A percentile compares a stretch with the other conserved stretches of the same genome.
Evolutionary conservation across 2,329 filamentous ascomycete genomes (phyloP).

Genomic region (Verticillium tricorpus): DNA sequence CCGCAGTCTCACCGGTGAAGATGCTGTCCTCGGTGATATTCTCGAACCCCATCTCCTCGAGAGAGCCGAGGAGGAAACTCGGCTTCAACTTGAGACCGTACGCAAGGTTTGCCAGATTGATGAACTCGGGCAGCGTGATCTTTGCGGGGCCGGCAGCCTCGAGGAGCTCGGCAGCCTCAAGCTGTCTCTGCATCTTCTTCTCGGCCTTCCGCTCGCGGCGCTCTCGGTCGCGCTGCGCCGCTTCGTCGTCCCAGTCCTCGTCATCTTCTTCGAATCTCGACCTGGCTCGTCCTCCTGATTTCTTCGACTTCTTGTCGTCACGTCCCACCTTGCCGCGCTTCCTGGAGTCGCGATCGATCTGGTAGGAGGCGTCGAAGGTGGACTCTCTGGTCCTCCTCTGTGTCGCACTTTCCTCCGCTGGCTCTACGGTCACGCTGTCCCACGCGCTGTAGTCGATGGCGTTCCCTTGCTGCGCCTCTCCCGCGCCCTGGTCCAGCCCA

Average conservation of each 20-base stretch:
- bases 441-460: not conserved
- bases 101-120: conserved; percentile 81
- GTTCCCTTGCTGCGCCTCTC: not conserved
- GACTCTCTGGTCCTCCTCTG: conserved; percentile 3
- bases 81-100: conserved; percentile 67
- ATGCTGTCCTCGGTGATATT: conserved; percentile 78
- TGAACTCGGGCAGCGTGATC: conserved; percentile 84
- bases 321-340: conserved; percentile 5
- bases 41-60: conserved; percentile 86
- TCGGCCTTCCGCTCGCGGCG: conserved; percentile 37
- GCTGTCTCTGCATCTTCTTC: conserved; percentile 32
- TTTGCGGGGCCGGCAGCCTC: conserved; percentile 34
- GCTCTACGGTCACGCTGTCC: not conserved
- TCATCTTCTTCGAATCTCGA: conserved; percentile 17
- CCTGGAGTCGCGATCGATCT: conserved; percentile 10
- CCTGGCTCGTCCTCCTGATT: conserved; percentile 3
- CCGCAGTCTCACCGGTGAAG: conserved; percentile 85
- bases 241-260: conserved; percentile 35
- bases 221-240: conserved; percentile 28
- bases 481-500: not conserved
- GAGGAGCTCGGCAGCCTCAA: conserved; percentile 33
- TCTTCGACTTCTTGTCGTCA: conserved; percentile 1
- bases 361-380: conserved; percentile 8
- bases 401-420: not conserved
- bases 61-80: conserved; percentile 66